Evolutionary conservation across 441 rosid species (phyloP), one percentile per base, ranked within the genome.

Genomic region (Pelargonium myrrhifolium): DNA sequence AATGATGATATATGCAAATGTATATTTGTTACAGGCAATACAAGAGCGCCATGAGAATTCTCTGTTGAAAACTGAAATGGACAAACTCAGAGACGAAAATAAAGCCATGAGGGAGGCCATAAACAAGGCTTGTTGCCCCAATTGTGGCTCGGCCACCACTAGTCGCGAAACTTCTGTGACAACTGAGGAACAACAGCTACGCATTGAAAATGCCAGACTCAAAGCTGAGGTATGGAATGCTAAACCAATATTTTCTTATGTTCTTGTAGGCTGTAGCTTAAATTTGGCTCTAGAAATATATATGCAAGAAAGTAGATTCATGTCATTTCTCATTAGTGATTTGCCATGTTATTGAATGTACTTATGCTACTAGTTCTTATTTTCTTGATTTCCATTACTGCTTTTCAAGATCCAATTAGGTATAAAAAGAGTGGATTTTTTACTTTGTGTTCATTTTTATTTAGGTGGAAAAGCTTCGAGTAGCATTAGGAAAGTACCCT

Each of bases 31-130:
- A 64, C 80, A 93, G 98, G 93, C 97, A 12, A 87, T 91, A 71
- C 99, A 93, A 76, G 99, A 93, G 78, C 86, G 99, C 49, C 99
- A 93, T 73, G 99, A 93, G 73, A 93, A 91, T 64, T 88, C 97
- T 1, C 73, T 93, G 62, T 71, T 93, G 78, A 93, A 89, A 74
- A 65, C 87, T 1, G 97, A 93, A 78, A 78, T 93, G 80, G 99
- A 93, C 56, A 93, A 87, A 71, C 88, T 91, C 9, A 74, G 91
- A 66, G 96, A 93, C 0, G 97, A 93, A 65, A 93, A 87, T 74
- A 91, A 87, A 72, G 80, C 84, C 31, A 89, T 93, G 96, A 88
- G 99, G 60, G 97, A 87, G 74, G 78, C 91, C 56, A 80, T 88
- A 26, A 84, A 78, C 22, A 90, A 86, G 78, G 82, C 95, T 55